Base-by-base conservation (phyloP, 352 stramenopile species). In the Globisporangium spinosum region DNA sequence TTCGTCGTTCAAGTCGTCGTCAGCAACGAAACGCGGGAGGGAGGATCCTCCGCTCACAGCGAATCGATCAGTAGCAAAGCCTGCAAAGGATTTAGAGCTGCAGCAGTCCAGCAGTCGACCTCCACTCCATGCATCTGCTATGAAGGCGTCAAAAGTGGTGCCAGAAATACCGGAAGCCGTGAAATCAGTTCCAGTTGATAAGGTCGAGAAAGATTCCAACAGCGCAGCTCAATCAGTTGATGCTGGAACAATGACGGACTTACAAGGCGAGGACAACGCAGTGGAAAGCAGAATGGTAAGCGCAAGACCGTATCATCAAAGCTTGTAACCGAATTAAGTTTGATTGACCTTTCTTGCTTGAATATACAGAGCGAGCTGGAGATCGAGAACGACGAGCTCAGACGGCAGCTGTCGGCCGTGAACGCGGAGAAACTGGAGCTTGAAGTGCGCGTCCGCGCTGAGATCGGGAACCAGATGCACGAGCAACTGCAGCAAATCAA, bases 381-480 rank as follows among this genome's bases (percentile, higher is more conserved):
- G 29, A 49, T 70, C 45, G 85, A 91, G 47, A 90, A 90, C 59
- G 77, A 89, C 43, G 78, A 90, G 15, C 62, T 89, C n/a, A 72
- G 83, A 8, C 47, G 79, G 6, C 75, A 89, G 63, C 34, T 90
- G 6, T 75, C 75, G 2, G 74, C 87, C 32, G 69, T 69, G 6
- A 76, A 87, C 64, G 77, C 80, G 45, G 75, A 88, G 65, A 82
- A 87, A 25, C 77, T 91, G 65, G 62, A 87, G 65, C 79, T 87
- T 62, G 82, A 90, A 64, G 74, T 90, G 23, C 73, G 75, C 27
- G 83, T 90, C 65, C 80, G 85, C 8, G 73, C 73, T 2, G 80
- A 89, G 58, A 80, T 91, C n/a, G 85, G 79, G 25, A 82, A 80
- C n/a, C 82, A 90, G 70, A 90, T 89, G 84, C 79, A 77, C 13